Base-by-base conservation (phyloP, 2,329 filamentous ascomycete genomes). In the Fusarium drepaniforme region DNA sequence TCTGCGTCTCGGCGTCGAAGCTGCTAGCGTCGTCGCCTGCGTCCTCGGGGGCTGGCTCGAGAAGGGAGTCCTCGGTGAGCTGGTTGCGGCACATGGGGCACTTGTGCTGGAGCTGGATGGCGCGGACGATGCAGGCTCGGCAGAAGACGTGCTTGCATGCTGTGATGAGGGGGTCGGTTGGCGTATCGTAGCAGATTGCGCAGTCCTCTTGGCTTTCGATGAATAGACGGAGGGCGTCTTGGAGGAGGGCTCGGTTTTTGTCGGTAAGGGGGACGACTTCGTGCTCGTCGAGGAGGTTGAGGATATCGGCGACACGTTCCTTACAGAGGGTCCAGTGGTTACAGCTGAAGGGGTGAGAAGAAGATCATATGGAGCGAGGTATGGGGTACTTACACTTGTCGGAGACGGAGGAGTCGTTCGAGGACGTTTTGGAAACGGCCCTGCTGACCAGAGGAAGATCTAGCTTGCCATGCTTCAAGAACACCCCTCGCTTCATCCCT, bases 311-410 rank as follows among this genome's bases (percentile, higher is more conserved):
- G n/a, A 97, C 88, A 15, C 94, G 91, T 37, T 93, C 88, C 60
- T 92, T 93, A 79, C 94, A 94, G 13, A 98, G 88, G 11, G 93
- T 92, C 94, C 94, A 97, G 81, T 97, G 95, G 75, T 96, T 95
- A 83, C 95, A 98, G 15, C 87, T 89, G 66, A n/a, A 25, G 23
- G 21, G 1, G 30, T 77, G n/a, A 78, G 75, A 25, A 46, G 33
- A 12, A 13, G 18, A 33, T 3, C 3, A 38, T 4, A 15, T 12
- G 4, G 15, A 8, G 21, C 5, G 5, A n/a, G 18, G 11, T 8
- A 15, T 8, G n/a, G 12, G 25, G 33, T 15, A 78, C 83, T 77
- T 79, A 88, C 81, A 93, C 90, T 83, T 98, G 95, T 21, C 96
- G 90, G 75, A 97, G 90, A 15, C 96, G 92, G 8, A 98, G 89